Evolutionary conservation across 495 filamentous ascomycete species (phyloP).

Genomic region (Hypoxylon trugodes): DNA sequence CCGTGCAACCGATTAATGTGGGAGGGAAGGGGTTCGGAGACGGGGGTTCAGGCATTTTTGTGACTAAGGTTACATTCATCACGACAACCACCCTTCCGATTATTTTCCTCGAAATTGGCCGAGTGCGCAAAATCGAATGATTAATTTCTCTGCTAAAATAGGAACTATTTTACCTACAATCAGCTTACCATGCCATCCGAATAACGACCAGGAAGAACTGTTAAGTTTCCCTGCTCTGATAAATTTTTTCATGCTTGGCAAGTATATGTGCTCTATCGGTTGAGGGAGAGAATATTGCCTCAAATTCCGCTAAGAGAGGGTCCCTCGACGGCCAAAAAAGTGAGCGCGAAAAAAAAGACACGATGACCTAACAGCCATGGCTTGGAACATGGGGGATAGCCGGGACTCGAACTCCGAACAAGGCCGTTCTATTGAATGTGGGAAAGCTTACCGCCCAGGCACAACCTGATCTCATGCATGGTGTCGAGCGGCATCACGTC

Average conservation of each 20-base stretch:
- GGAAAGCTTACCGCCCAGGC: slow-evolving; percentile 43
- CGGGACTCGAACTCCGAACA: slow-evolving; percentile 28
- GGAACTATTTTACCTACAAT: neutral
- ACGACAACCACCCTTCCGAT: slow-evolving; percentile 32
- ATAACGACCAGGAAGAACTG: too few relatives aligned
- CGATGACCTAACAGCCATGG: too few relatives aligned
- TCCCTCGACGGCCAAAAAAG: slow-evolving; percentile 5
- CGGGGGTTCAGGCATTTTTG: slow-evolving; percentile 5
- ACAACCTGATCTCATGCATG: slow-evolving; percentile 40
- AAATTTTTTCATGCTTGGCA: neutral
- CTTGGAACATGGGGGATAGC: slow-evolving; percentile 9
- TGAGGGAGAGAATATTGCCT: neutral
- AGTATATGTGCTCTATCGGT: neutral
- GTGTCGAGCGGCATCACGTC: slow-evolving; percentile 41
- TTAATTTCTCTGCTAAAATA: slow-evolving; percentile 21
- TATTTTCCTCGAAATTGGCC: slow-evolving; percentile 37
- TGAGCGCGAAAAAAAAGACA: slow-evolving; percentile 8
- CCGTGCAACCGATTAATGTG: slow-evolving; percentile 28
- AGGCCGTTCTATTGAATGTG: slow-evolving; percentile 22
- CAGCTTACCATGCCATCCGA: slow-evolving; percentile 14
- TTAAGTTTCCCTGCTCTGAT: too few relatives aligned
- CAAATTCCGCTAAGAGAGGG: neutral
- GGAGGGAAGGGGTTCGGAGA: slow-evolving; percentile 7
- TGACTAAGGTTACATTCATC: slow-evolving; percentile 32
- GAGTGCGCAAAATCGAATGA: slow-evolving; percentile 14